phyloP scores from a whole-genome alignment of 2,329 filamentous ascomycete genomes.

The Zymoseptoria passerinii region DNA sequence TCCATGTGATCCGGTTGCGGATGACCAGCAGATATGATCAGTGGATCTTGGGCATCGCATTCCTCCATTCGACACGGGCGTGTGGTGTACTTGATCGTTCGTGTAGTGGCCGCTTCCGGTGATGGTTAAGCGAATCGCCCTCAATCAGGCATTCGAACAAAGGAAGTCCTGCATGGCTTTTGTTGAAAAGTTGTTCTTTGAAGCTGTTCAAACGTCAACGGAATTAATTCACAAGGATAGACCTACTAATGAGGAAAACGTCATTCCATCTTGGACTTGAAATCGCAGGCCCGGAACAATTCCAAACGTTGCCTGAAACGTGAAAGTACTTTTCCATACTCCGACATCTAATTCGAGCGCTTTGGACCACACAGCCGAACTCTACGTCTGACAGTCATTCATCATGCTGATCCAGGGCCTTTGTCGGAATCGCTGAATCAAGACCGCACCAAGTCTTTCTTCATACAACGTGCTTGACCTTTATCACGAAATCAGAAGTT shows the following conservation, averaged over 20 bases:
- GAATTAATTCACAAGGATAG: neutral
- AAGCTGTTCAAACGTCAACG: neutral
- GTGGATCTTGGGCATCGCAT: neutral
- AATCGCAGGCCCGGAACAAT: neutral
- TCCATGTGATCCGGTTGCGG: conserved; percentile 2
- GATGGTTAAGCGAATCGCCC: neutral
- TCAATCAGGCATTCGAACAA: neutral
- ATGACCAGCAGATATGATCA: neutral
- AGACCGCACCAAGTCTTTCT: neutral
- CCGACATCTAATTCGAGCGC: neutral
- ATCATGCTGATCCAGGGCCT: neutral
- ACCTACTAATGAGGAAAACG: neutral
- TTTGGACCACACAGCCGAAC: neutral
- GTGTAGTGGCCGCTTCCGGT: neutral
- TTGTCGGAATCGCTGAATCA: neutral
- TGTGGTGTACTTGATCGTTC: neutral
- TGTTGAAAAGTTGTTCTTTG: neutral
- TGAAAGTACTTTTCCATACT: neutral
- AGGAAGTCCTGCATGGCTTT: neutral
- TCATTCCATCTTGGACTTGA: neutral
- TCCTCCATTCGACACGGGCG: neutral
- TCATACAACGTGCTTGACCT: conserved; percentile 34
- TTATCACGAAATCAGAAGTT: conserved; percentile 15
- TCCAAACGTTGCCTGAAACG: neutral
- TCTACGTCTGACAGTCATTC: neutral